Conservation (phyloP, 108 stramenopile genomes). For the Skeletonema menzelii region DNA sequence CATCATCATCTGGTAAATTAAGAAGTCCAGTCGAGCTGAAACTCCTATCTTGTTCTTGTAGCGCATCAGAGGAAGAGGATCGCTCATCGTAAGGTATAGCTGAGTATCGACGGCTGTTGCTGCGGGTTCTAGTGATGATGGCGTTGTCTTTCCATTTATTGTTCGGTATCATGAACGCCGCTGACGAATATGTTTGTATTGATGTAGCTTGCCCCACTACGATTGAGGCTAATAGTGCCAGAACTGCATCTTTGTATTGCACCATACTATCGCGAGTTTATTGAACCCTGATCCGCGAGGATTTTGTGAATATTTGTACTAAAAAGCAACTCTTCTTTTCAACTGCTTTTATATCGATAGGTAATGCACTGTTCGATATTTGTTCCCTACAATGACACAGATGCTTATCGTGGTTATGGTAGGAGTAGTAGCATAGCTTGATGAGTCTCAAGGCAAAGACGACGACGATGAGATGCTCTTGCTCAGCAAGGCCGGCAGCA, state of each 20-base stretch:
- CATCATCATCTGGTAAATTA: slow-evolving; percentile 36
- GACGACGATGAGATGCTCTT: neutral
- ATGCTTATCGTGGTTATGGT: neutral
- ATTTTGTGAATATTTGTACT: no score
- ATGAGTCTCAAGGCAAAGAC: neutral
- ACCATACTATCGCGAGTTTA: neutral
- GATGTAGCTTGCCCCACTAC: neutral
- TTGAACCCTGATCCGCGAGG: no score
- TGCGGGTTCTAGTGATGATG: neutral
- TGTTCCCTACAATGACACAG: neutral
- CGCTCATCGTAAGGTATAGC: slow-evolving; percentile 46
- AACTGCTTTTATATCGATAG: neutral
- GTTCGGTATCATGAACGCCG: neutral
- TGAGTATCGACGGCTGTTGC: slow-evolving; percentile 38
- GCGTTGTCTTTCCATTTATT: neutral
- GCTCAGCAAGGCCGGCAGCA: neutral
- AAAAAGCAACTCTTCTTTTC: no score
- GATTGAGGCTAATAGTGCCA: neutral
- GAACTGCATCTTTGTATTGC: slow-evolving; percentile 1
- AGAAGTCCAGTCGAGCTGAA: slow-evolving; percentile 10
- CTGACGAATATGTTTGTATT: neutral
- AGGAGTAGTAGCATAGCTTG: no score
- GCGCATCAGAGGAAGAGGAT: slow-evolving; percentile 9
- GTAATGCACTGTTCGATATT: neutral
- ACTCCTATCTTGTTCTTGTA: neutral